Base-by-base conservation (phyloP, 345 rosid genomes). In the Populus pruinosa region DNA sequence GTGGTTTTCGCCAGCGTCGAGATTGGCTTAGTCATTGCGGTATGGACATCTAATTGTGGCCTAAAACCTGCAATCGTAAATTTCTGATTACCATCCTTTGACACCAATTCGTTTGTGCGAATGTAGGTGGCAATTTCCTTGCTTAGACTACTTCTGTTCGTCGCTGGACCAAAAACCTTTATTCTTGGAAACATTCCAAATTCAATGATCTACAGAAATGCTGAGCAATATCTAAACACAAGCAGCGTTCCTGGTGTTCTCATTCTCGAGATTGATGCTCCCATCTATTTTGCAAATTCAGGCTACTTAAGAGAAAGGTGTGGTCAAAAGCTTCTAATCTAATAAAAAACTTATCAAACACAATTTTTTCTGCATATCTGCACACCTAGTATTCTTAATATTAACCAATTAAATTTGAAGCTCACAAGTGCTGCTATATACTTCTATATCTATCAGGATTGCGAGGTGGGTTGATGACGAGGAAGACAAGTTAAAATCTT, bases 221-320 rank as follows among this genome's bases (percentile, higher is more conserved):
- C 85, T 67, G 96, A 92, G 55, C 98, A 94, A 36, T 94, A 94
- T 78, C 85, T 89, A 17, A 82, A 79, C 74, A 87, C 97, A 12
- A 85, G 25, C 33, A 82, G 67, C 65, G 88, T 83, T 41, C 89
- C 97, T 10, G 91, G 92, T 20, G 55, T 93, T 69, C 88, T 94
- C 68, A 85, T 91, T 49, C 91, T 94, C 39, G 88, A 87, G 80
- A 90, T 94, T 29, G 90, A 88, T 76, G 97, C 97, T 55, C 97
- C 98, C 33, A 89, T 93, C 78, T 94, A 89, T 88, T 94, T 93
- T 33, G 94, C 97, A 33, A 94, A 93, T 80, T 69, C 98, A 10
- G 68, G 91, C 79, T 94, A 94, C 86, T 75, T 94, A 56, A 88
- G 98, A 85, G 97, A 94, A 47, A 91, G 98, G 97, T 92, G 82